Evolutionary conservation across 1,284 basidiomycete genomes (phyloP).

Genomic region (Sanghuangporus baumii): DNA sequence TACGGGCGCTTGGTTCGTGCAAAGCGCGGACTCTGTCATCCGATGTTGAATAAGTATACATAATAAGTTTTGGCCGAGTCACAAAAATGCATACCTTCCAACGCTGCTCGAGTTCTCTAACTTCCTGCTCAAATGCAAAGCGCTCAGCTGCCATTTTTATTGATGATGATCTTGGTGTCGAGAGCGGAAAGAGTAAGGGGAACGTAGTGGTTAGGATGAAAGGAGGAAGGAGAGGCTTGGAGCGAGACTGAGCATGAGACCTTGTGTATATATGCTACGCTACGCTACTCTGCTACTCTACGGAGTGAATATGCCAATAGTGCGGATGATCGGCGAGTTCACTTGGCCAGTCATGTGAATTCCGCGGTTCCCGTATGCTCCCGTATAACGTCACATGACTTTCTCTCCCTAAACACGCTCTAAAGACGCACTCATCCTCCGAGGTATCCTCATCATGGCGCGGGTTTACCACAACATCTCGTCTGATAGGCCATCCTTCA

Average conservation of each 20-base stretch:
- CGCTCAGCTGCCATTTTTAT: slow-evolving; percentile 37
- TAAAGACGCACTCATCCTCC: background rate
- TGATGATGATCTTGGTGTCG: background rate
- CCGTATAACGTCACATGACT: background rate
- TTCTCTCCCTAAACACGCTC: background rate
- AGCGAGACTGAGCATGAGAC: background rate
- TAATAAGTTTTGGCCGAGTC: slow-evolving; percentile 19
- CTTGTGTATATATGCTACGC: background rate
- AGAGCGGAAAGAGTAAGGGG: background rate
- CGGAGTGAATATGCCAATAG: background rate
- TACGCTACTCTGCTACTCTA: background rate
- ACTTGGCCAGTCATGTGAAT: background rate
- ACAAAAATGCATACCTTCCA: slow-evolving; percentile 63
- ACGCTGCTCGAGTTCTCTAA: slow-evolving; percentile 84
- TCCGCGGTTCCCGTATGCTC: background rate
- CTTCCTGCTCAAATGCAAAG: slow-evolving; percentile 72
- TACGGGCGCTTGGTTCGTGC: slow-evolving; percentile 84
- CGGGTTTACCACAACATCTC: background rate
- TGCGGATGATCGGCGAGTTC: background rate
- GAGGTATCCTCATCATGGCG: background rate
- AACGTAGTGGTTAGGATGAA: background rate
- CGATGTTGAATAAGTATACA: background rate
- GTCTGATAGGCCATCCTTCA: too few species aligned
- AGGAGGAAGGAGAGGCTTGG: background rate
- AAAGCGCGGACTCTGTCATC: slow-evolving; percentile 75